Evolutionary conservation across 768 basidiomycete genomes (phyloP).

Genomic region (Tylopilus felleus): DNA sequence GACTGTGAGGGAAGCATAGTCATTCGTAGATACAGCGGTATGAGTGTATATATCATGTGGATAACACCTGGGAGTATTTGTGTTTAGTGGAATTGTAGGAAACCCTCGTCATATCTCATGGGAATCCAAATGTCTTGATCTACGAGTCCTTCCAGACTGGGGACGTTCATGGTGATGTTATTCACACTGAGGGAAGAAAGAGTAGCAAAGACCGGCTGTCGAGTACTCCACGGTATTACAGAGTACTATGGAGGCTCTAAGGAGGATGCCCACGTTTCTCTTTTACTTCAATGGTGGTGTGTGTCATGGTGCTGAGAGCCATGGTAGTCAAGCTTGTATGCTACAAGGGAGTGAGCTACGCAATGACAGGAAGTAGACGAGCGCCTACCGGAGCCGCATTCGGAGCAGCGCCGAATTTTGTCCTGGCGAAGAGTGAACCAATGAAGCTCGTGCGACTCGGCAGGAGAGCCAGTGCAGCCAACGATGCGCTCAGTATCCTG

Average conservation of each 20-base stretch:
- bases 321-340: conserved; percentile 72
- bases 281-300: conserved; percentile 42
- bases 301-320: conserved; percentile 49
- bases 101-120: neutral
- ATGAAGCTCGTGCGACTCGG: conserved; percentile 90
- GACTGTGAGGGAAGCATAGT: too few relatives aligned
- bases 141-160: neutral
- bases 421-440: conserved; percentile 75
- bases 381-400: conserved; percentile 86
- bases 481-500: conserved; percentile 81
- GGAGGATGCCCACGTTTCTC: neutral
- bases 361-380: neutral
- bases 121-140: neutral
- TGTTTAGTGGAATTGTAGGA: neutral
- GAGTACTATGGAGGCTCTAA: conserved; percentile 16
- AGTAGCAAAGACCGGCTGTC: neutral
- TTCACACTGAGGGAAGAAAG: neutral
- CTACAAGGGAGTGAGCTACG: conserved; percentile 36
- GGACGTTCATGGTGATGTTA: neutral
- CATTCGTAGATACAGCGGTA: too few relatives aligned
- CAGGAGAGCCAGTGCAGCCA: conserved; percentile 93
- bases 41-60: too few relatives aligned
- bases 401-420: conserved; percentile 77
- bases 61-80: too few relatives aligned
- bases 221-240: conserved; percentile 11